Conservation (phyloP, 1,284 basidiomycete species). For the Filobasidium uniguttulatum region DNA sequence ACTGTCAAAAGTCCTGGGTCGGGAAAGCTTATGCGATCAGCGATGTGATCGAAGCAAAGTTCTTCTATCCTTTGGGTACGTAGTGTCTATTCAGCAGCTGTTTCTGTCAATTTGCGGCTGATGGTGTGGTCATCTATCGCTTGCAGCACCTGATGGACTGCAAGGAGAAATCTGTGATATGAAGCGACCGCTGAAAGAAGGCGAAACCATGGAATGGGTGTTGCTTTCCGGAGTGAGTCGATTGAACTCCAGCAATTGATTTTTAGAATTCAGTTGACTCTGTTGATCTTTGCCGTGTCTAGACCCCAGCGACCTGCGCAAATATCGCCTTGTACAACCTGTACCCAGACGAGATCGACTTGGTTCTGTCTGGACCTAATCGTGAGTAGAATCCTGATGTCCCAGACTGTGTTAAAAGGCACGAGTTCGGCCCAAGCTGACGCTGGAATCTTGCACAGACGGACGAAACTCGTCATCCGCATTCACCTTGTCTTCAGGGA, state of each 20-base stretch:
- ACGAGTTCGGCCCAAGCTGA: neutral
- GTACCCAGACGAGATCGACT: conserved; percentile 67
- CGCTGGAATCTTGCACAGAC: conserved; percentile 35
- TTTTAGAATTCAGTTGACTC: neutral
- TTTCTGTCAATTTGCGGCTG: neutral
- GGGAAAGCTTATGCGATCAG: conserved; percentile 75
- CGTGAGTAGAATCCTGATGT: conserved; percentile 20
- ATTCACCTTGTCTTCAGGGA: conserved; percentile 74
- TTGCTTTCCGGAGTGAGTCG: conserved; percentile 61
- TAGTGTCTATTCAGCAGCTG: conserved; percentile 25
- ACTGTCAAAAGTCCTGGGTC: conserved; percentile 75
- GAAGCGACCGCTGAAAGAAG: conserved; percentile 54
- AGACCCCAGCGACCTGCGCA: conserved; percentile 82
- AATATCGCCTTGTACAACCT: conserved; percentile 80
- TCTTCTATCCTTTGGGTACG: conserved; percentile 63
- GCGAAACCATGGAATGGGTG: conserved; percentile 75
- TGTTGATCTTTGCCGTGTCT: neutral
- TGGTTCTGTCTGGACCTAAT: conserved; percentile 46
- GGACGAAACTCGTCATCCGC: conserved; percentile 73
- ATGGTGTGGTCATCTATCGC: conserved; percentile 4
- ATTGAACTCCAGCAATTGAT: neutral
- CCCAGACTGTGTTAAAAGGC: neutral
- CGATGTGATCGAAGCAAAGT: conserved; percentile 57
- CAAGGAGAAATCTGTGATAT: conserved; percentile 51
- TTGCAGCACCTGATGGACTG: conserved; percentile 45